phyloP scores from a whole-genome alignment of 768 basidiomycete genomes.

The Hygrocybe coccinea region DNA sequence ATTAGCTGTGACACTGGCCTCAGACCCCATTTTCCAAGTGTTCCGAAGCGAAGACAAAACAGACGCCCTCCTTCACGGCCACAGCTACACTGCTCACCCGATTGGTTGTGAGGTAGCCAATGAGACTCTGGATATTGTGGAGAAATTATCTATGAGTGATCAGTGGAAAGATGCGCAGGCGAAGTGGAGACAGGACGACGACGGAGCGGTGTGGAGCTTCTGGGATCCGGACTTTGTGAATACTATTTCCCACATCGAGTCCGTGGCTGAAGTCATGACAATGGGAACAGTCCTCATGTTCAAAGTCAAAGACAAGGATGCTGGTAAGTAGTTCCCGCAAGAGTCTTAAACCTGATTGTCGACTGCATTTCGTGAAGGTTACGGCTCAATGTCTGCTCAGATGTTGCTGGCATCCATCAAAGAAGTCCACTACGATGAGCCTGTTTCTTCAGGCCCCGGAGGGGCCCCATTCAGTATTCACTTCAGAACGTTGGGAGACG shows the following conservation, averaged over 20 bases:
- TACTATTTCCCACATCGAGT: slow-evolving; percentile 49
- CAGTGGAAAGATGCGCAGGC: slow-evolving; percentile 56
- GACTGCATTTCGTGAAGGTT: slow-evolving; percentile 34
- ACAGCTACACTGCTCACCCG: slow-evolving; percentile 93
- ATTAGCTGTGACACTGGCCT: slow-evolving; percentile 78
- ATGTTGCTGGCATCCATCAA: slow-evolving; percentile 51
- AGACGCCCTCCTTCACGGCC: slow-evolving; percentile 89
- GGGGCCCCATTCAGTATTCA: slow-evolving; percentile 67
- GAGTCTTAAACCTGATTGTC: not conserved
- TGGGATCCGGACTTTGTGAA: slow-evolving; percentile 76
- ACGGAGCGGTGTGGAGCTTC: slow-evolving; percentile 66
- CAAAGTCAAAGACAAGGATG: slow-evolving; percentile 54
- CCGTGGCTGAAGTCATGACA: slow-evolving; percentile 76
- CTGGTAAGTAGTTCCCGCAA: slow-evolving; percentile 40
- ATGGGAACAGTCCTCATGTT: slow-evolving; percentile 83
- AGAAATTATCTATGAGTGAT: slow-evolving; percentile 43
- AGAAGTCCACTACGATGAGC: slow-evolving; percentile 17
- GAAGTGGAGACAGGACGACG: slow-evolving; percentile 46
- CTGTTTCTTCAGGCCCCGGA: slow-evolving; percentile 42
- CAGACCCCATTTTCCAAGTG: slow-evolving; percentile 70
- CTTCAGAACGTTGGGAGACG: slow-evolving; percentile 83
- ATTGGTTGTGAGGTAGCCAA: slow-evolving; percentile 91
- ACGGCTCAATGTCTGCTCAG: slow-evolving; percentile 62
- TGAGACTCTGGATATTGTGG: slow-evolving; percentile 65
- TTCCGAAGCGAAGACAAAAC: slow-evolving; percentile 73